phyloP scores from a whole-genome alignment of 176 grass and related monocot genomes.

The Thalia dealbata region DNA sequence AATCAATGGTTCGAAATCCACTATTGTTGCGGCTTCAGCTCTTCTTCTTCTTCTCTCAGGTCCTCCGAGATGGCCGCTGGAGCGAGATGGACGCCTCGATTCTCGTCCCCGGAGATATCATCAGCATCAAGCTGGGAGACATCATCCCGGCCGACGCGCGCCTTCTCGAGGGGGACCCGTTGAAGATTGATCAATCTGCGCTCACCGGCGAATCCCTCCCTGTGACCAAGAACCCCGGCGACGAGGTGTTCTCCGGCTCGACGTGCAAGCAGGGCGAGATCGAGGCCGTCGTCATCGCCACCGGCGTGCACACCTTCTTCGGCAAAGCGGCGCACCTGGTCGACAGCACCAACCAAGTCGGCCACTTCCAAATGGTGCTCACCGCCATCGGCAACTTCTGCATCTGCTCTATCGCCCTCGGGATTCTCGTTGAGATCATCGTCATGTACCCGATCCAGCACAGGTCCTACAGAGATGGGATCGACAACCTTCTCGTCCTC shows the following conservation, averaged over 20 bases:
- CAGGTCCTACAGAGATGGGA: conserved; percentile 18
- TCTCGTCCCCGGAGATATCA: conserved; percentile 80
- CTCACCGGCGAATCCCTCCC: conserved; percentile 83
- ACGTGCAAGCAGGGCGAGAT: conserved; percentile 95
- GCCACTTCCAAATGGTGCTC: conserved; percentile 88
- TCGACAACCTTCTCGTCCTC: conserved; percentile 67
- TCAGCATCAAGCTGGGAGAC: conserved; percentile 97
- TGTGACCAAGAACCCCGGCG: conserved; percentile 60
- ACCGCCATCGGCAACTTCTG: conserved; percentile 96
- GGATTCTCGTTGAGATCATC: conserved; percentile 71
- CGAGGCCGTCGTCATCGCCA: conserved; percentile 89
- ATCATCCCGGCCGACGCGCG: conserved; percentile 86
- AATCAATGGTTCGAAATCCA: not conserved
- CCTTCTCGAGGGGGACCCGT: conserved; percentile 69
- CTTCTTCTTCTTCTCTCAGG: not conserved
- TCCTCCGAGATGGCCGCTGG: not conserved
- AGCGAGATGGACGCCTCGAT: conserved; percentile 75
- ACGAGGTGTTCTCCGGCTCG: conserved; percentile 84
- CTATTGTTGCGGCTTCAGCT: not conserved
- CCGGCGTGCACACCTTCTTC: conserved; percentile 88
- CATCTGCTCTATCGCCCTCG: conserved; percentile 72
- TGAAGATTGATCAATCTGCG: conserved; percentile 93
- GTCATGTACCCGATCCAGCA: conserved; percentile 85
- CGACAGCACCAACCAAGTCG: conserved; percentile 94
- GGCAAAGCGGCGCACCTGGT: conserved; percentile 97